These are phyloP conservation scores for Colletotrichum zoysiae DNA, from an alignment of 2,329 filamentous ascomycete genomes.

Conservation along the genomic window DNA sequence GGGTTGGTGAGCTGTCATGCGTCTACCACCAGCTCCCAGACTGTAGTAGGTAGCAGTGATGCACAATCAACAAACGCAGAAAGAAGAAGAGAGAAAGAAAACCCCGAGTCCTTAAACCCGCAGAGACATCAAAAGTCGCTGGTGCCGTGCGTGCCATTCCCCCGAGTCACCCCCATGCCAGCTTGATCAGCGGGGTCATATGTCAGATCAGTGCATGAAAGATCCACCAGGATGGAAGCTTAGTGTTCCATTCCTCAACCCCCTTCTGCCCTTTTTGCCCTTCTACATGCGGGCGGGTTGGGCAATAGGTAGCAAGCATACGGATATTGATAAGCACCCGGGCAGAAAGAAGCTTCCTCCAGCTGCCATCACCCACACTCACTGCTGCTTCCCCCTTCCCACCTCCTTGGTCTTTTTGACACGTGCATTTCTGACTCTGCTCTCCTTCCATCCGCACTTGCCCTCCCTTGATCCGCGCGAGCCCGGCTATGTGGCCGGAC, in stretches of 20 bases:
- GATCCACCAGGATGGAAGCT: constrained; percentile 32
- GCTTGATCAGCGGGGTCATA: constrained; percentile 29
- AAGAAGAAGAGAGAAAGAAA: background rate
- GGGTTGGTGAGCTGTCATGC: constrained; percentile 2
- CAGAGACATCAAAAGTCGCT: background rate
- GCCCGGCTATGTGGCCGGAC: constrained; percentile 9
- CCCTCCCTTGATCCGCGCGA: constrained; percentile 31
- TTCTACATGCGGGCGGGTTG: background rate
- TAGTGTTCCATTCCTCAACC: constrained; percentile 9
- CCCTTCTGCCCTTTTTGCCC: background rate
- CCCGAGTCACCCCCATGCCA: background rate
- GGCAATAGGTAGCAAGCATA: background rate
- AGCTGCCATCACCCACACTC: background rate
- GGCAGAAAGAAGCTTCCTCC: background rate
- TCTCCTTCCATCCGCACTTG: background rate
- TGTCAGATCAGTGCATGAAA: constrained; percentile 39
- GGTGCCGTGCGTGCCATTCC: background rate
- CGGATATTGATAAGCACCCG: constrained; percentile 2
- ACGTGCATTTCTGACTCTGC: constrained; percentile 8
- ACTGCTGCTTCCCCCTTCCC: too few relatives aligned
- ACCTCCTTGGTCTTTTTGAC: background rate
- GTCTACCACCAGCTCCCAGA: background rate
- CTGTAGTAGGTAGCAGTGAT: background rate
- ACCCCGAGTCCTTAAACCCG: background rate
- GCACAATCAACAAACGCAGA: background rate